Conservation (phyloP, 2,329 filamentous ascomycete species). For the Fusarium coicis region DNA sequence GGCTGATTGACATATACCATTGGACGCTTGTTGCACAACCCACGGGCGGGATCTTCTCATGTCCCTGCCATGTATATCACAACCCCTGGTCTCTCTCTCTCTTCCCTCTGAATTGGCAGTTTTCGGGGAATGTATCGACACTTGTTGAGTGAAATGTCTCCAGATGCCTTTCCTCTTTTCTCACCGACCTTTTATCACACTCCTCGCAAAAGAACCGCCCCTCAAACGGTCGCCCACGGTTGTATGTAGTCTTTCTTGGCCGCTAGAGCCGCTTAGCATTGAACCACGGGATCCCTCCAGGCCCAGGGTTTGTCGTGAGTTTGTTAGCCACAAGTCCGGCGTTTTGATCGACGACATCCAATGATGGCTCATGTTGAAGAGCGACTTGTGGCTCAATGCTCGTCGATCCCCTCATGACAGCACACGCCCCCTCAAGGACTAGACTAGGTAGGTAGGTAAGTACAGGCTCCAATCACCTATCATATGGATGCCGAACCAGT, state of each 20-base stretch:
- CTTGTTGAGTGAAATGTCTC: conserved; percentile 2
- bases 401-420: conserved; percentile 36
- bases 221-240: conserved; percentile 9
- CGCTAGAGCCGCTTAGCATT: conserved; percentile 22
- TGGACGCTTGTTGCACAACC: conserved; percentile 31
- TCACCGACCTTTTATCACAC: conserved; percentile 26
- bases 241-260: background rate
- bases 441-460: background rate
- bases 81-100: background rate
- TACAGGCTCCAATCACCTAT: conserved; percentile 6
- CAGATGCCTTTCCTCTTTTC: background rate
- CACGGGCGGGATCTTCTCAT: conserved; percentile 10
- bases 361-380: conserved; percentile 30
- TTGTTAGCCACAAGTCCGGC: conserved; percentile 4
- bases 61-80: conserved; percentile 7
- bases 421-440: conserved; percentile 29
- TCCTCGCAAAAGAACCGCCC: background rate
- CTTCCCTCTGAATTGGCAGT: background rate
- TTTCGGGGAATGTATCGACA: background rate
- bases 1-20: conserved; percentile 27
- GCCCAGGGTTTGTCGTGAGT: conserved; percentile 2
- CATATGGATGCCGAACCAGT: conserved; percentile 26
- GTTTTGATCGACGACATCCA: conserved; percentile 18
- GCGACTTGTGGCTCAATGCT: conserved; percentile 44
- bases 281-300: conserved; percentile 11